Evolutionary conservation across 768 basidiomycete genomes (phyloP).

Genomic region (Cubamyces sp.): DNA sequence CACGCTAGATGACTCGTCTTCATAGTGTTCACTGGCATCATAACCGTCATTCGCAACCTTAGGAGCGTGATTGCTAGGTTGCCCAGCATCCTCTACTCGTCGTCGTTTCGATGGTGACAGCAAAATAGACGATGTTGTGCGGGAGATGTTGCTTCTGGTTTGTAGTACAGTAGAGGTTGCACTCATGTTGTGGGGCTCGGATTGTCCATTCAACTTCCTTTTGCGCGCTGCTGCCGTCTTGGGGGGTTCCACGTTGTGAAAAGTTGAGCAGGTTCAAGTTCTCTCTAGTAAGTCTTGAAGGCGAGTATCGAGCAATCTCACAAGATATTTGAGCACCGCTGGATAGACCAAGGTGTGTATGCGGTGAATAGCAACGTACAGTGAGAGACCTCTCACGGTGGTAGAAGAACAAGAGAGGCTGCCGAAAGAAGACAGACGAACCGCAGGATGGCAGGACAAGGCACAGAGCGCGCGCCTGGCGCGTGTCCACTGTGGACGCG

Average conservation of each 20-base stretch:
- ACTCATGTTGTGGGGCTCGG: constrained; percentile 7
- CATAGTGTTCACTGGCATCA: neutral
- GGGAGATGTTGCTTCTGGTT: constrained; percentile 1
- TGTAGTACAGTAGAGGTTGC: neutral
- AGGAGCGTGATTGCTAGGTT: too few species aligned
- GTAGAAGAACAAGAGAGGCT: neutral
- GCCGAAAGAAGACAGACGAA: constrained; percentile 2
- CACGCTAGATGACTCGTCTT: neutral
- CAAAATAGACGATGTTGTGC: constrained; percentile 21
- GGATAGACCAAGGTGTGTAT: too few species aligned
- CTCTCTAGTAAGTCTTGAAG: too few species aligned
- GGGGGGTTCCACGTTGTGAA: too few species aligned
- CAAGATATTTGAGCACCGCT: too few species aligned
- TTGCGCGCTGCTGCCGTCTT: neutral
- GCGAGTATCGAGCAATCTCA: too few species aligned
- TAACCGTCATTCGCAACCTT: neutral
- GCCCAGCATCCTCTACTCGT: neutral
- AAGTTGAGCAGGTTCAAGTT: too few species aligned
- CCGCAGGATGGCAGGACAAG: too few species aligned
- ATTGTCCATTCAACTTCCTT: constrained; percentile 1
- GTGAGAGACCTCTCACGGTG: neutral
- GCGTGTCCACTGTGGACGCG: constrained; percentile 4
- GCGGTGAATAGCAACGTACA: neutral
- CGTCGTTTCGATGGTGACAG: constrained; percentile 22
- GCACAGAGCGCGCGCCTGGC: neutral